Evolutionary conservation across 345 rosid species (phyloP).

Genomic region (Raphanus raphanistrum): DNA sequence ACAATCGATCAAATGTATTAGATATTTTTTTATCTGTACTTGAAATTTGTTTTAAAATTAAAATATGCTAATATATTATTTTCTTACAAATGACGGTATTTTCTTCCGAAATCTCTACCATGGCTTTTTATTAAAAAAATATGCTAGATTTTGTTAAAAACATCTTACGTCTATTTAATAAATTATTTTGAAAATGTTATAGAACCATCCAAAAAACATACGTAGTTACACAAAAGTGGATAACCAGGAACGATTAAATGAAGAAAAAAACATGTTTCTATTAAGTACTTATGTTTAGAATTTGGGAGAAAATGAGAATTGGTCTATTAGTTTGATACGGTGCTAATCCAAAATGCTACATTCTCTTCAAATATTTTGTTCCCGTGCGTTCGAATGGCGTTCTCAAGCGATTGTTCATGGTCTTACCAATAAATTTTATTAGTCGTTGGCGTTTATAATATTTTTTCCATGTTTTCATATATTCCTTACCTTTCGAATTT

Average conservation of each 20-base stretch:
- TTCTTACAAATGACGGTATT: not conserved
- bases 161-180: not conserved
- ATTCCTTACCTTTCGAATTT: no score
- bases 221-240: not conserved
- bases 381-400: not conserved
- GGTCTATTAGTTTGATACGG: not conserved
- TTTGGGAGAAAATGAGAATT: not conserved
- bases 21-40: not conserved
- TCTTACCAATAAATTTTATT: no score
- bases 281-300: not conserved
- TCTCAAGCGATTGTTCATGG: no score
- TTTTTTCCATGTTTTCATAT: no score
- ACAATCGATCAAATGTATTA: not conserved
- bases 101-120: not conserved
- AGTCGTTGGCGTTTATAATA: no score
- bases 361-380: not conserved
- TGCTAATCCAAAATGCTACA: not conserved
- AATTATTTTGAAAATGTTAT: not conserved
- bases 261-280: not conserved
- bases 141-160: not conserved
- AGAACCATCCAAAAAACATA: not conserved
- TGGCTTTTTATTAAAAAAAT: not conserved
- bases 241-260: not conserved
- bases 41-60: not conserved
- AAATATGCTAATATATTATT: not conserved